A percentile compares a stretch with the other conserved stretches of the same genome.
These are phyloP conservation scores for Candida koratica DNA, from an alignment of 805 yeast species.

Conservation along the genomic window DNA sequence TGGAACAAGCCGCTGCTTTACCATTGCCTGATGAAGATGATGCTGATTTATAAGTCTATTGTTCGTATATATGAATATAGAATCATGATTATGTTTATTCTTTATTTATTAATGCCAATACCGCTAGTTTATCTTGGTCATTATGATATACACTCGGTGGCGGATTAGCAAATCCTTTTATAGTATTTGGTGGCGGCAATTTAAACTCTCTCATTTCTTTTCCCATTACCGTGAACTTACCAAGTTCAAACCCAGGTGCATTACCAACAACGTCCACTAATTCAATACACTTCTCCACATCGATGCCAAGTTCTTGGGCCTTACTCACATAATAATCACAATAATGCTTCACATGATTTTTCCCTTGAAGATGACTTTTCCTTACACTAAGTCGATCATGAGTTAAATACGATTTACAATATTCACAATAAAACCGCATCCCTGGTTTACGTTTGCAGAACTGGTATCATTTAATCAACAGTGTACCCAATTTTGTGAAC, in stretches of 20 bases:
- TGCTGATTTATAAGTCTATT: slow-evolving; percentile 77
- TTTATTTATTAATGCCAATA: slow-evolving; percentile 5
- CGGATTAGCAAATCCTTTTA: slow-evolving; percentile 28
- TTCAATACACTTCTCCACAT: slow-evolving; percentile 22
- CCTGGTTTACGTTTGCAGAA: not conserved
- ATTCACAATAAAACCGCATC: slow-evolving; percentile 70
- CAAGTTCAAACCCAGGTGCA: slow-evolving; percentile 18
- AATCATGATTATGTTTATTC: not conserved
- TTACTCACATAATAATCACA: slow-evolving; percentile 67
- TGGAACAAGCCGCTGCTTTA: slow-evolving; percentile 98
- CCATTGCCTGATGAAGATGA: slow-evolving; percentile 99
- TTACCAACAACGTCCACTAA: slow-evolving; percentile 30
- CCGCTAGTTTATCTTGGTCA: slow-evolving; percentile 15
- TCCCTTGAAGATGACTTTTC: slow-evolving; percentile 73
- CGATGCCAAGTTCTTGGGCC: slow-evolving; percentile 35
- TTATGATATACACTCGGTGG: slow-evolving; percentile 28
- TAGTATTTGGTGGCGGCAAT: slow-evolving; percentile 35
- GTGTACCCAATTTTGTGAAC: too few species aligned
- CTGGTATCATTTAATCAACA: too few species aligned
- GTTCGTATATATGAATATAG: slow-evolving; percentile 7
- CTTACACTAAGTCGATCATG: slow-evolving; percentile 88
- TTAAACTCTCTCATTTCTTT: slow-evolving; percentile 9
- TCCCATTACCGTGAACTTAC: slow-evolving; percentile 3
- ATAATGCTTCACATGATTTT: slow-evolving; percentile 66
- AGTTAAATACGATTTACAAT: slow-evolving; percentile 76